These are phyloP conservation scores for Trametes sanguinea DNA, from an alignment of 768 basidiomycete genomes.

Conservation along the genomic window DNA sequence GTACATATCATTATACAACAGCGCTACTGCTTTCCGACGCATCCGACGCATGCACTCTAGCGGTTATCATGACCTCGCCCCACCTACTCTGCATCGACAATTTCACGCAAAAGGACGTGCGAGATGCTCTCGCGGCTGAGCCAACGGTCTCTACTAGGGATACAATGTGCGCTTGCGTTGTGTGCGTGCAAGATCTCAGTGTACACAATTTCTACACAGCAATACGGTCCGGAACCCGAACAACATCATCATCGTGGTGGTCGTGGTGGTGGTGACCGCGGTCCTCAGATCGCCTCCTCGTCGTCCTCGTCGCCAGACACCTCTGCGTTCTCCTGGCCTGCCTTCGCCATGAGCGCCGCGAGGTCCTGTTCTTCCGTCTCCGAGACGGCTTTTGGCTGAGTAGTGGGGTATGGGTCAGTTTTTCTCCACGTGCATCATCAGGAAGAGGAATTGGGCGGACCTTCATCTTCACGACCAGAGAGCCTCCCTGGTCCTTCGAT, in stretches of 20 bases:
- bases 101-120: too few relatives aligned
- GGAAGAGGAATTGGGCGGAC: constrained; percentile 38
- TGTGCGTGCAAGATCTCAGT: background rate
- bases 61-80: too few relatives aligned
- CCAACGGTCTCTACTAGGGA: constrained; percentile 10
- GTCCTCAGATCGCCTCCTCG: constrained; percentile 48
- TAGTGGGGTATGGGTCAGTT: too few relatives aligned
- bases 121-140: background rate
- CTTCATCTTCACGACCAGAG: constrained; percentile 95
- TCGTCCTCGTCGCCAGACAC: constrained; percentile 94
- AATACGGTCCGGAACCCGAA: too few relatives aligned
- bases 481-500: constrained; percentile 86
- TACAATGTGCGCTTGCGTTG: constrained; percentile 4
- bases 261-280: background rate
- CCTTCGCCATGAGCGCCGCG: constrained; percentile 95
- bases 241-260: too few relatives aligned
- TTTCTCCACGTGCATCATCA: background rate
- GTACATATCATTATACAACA: background rate
- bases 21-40: too few relatives aligned
- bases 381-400: constrained; percentile 93
- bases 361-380: constrained; percentile 98
- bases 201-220: too few relatives aligned
- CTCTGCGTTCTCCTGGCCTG: constrained; percentile 91
- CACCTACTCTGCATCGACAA: too few relatives aligned
- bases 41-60: too few relatives aligned